A percentile compares a stretch with the other conserved stretches of the same genome.
Evolutionary conservation across 1,284 basidiomycete genomes (phyloP).

Genomic region (Tausonia pullulans): DNA sequence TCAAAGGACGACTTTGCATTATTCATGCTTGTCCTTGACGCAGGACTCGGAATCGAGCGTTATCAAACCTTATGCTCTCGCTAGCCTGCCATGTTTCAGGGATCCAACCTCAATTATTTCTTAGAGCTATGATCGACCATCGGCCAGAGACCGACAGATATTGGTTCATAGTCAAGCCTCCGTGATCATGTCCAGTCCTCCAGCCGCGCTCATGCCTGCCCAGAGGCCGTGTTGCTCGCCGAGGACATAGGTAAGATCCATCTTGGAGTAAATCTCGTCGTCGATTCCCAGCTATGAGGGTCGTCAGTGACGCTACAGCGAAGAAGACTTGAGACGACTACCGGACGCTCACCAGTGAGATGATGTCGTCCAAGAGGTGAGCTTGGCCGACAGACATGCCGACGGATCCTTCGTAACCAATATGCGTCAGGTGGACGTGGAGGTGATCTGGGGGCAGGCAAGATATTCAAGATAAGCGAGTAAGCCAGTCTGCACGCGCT

Average conservation of each 20-base stretch:
- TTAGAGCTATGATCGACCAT: too few species aligned
- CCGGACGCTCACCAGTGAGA: constrained; percentile 51
- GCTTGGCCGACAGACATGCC: constrained; percentile 83
- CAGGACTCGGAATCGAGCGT: too few species aligned
- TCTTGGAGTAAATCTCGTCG: constrained; percentile 46
- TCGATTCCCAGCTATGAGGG: constrained; percentile 49
- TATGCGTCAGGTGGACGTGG: constrained; percentile 86
- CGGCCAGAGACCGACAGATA: too few species aligned
- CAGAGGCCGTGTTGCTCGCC: constrained; percentile 70
- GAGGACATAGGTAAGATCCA: constrained; percentile 71
- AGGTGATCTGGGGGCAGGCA: constrained; percentile 60
- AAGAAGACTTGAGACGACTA: constrained; percentile 21
- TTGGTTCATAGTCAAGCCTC: too few species aligned
- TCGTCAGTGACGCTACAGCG: constrained; percentile 11
- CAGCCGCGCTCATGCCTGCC: neutral
- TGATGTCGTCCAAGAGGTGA: constrained; percentile 84
- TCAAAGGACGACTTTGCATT: too few species aligned
- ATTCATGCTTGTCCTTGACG: too few species aligned
- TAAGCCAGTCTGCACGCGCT: constrained; percentile 28
- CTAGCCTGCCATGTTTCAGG: too few species aligned
- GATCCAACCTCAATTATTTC: too few species aligned
- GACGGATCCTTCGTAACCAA: constrained; percentile 49
- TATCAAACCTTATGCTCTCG: too few species aligned
- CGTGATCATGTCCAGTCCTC: too few species aligned
- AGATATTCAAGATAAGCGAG: neutral